These are phyloP conservation scores for Hepatocystis sp. DNA, from an alignment of 169 alveolate genomes.

Conservation along the genomic window DNA sequence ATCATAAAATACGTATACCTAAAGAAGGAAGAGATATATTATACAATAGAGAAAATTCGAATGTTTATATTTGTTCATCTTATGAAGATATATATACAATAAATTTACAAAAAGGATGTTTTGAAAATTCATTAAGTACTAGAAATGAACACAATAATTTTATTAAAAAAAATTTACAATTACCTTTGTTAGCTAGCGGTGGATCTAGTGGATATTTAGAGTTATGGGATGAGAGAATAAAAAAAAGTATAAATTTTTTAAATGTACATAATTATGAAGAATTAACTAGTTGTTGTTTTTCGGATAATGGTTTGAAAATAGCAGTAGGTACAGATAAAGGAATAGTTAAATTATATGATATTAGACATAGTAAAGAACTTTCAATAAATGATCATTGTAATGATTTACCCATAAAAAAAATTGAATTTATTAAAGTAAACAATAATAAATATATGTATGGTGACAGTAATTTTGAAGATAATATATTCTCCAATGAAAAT, in stretches of 20 bases:
- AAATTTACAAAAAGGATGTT: conserved; percentile 48
- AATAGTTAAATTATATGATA: conserved; percentile 78
- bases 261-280: conserved; percentile 22
- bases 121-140: conserved; percentile 9
- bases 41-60: conserved; percentile 78
- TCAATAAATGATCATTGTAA: conserved; percentile 78
- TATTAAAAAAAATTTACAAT: conserved; percentile 27
- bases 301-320: conserved; percentile 81
- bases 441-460: conserved; percentile 72
- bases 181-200: conserved; percentile 43
- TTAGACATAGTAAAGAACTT: conserved; percentile 81
- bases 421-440: conserved; percentile 79
- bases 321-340: conserved; percentile 82
- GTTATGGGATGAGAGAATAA: conserved; percentile 63
- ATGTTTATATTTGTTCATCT: conserved; percentile 78
- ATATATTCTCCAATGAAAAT: background rate
- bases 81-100: conserved; percentile 78
- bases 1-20: conserved; percentile 83
- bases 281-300: conserved; percentile 67
- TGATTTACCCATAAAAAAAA: conserved; percentile 78
- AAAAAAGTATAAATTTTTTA: conserved; percentile 26
- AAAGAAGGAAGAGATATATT: conserved; percentile 84
- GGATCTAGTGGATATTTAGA: conserved; percentile 50
- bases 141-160: conserved; percentile 51
- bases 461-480: background rate